Percentiles rank a stretch among this genome's conserved stretches.
Evolutionary conservation across 106 monocot genomes (phyloP).

Genomic region (Apostasia shenzhenica): DNA sequence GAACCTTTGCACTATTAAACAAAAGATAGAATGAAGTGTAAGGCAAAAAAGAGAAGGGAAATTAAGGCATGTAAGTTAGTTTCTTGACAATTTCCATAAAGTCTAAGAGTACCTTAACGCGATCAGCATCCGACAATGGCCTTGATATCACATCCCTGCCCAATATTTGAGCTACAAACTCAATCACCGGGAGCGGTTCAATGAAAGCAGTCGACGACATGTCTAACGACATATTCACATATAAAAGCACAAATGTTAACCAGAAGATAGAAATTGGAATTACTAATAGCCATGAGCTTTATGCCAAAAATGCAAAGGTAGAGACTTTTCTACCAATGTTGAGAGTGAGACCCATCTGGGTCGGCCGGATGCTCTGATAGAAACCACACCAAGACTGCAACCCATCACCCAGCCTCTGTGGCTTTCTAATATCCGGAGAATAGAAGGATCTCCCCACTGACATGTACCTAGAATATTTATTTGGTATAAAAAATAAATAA

Average conservation of each 20-base stretch:
- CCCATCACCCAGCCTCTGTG: slow-evolving; percentile 76
- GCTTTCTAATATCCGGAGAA: slow-evolving; percentile 75
- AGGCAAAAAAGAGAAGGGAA: no score
- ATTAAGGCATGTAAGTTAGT: not conserved
- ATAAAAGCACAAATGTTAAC: not conserved
- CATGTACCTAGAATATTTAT: slow-evolving; percentile 40
- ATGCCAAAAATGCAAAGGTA: not conserved
- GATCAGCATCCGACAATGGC: slow-evolving; percentile 79
- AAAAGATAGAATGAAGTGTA: no score
- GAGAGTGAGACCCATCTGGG: slow-evolving; percentile 91
- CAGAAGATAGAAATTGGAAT: not conserved
- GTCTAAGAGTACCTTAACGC: slow-evolving; percentile 58
- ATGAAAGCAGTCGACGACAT: slow-evolving; percentile 94
- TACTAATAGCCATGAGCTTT: not conserved
- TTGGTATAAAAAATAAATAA: no score
- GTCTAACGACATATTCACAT: slow-evolving; percentile 29
- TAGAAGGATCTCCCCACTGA: slow-evolving; percentile 77
- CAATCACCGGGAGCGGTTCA: slow-evolving; percentile 87
- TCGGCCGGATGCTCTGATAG: slow-evolving; percentile 91
- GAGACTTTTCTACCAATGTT: slow-evolving; percentile 57
- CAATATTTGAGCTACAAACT: slow-evolving; percentile 75
- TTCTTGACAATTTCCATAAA: not conserved
- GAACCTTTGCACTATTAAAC: no score
- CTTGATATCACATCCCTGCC: slow-evolving; percentile 64
- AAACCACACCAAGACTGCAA: slow-evolving; percentile 90